Evolutionary conservation across 1,139 yeast species (phyloP), one percentile per base, ranked within the genome.

Genomic region (Kodamaea fungicola): DNA sequence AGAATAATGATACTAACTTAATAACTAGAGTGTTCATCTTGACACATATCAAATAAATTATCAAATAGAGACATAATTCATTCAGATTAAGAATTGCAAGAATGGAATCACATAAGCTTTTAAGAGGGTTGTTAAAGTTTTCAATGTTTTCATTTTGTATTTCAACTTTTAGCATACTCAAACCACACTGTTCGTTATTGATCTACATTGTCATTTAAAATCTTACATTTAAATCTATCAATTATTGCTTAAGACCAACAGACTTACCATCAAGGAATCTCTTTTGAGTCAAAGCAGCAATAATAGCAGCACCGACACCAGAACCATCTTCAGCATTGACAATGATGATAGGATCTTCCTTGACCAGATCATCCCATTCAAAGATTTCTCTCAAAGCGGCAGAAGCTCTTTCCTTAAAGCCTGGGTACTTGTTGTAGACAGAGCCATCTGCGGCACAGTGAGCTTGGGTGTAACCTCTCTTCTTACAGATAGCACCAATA

Each of bases 391-490:
- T 81, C 58, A 92, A 76, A 41, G 88, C 97, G 58, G 77, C 74
- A 37, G 95, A 95, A 30, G 96, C 96, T 59, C 96, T 80, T 57
- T 82, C 83, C 62, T 83, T 79, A 76, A 92, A 92, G 42, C 81
- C 83, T 35, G 98, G 98, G 70, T 92, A 92, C 68, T 77, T 86
- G 76, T 88, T 85, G 73, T 74, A 87, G 33, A 92, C 97, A 9
- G 97, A 88, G 46, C 98, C 98, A 59, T 92, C 98, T 44, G 97
- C 96, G 40, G 97, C 98, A 62, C 90, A 86, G 57, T 89, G 92
- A 44, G 88, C 95, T 31, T 77, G 67, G 42, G 71, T 67, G 69
- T 82, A 78, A 42, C 80, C 82, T 71, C 94, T 83, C 81, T 89
- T 90, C 60, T 81, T 78, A 62, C 94, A 83, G 53, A 92, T 83